Evolutionary conservation across 2,329 filamentous ascomycete species (phyloP).

Genomic region (Teratosphaeria destructans): DNA sequence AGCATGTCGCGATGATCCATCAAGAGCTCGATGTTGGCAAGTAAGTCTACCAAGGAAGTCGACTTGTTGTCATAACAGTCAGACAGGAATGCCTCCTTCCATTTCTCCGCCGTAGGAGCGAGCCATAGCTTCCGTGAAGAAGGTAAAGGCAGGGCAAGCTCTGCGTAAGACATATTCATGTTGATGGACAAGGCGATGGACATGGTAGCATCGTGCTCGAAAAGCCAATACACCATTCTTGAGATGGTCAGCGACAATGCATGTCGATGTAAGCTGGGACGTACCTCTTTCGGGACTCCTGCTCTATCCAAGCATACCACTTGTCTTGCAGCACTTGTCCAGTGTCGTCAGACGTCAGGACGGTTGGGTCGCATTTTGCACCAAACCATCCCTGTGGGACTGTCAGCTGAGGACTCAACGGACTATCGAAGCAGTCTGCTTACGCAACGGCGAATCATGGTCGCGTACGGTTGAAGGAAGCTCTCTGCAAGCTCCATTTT

Average conservation of each 20-base stretch:
- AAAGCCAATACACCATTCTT: not conserved
- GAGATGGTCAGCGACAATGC: not conserved
- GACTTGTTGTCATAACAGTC: not conserved
- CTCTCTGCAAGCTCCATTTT: not conserved
- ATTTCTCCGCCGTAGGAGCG: constrained; percentile 50
- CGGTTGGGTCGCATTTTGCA: not conserved
- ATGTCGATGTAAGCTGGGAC: not conserved
- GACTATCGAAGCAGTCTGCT: not conserved
- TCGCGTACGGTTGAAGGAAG: not conserved
- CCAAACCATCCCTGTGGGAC: not conserved
- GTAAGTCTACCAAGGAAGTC: not conserved
- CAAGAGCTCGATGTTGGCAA: not conserved
- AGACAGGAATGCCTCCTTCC: constrained; percentile 45
- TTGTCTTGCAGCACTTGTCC: not conserved
- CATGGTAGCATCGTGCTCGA: not conserved
- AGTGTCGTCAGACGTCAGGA: not conserved
- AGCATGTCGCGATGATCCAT: not conserved
- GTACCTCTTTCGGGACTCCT: not conserved
- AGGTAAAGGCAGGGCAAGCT: constrained; percentile 19
- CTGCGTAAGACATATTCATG: not conserved
- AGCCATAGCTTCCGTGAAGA: constrained; percentile 53
- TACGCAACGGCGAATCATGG: not conserved
- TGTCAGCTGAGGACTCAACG: not conserved
- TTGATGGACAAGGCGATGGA: not conserved
- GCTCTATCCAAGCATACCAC: not conserved